These are phyloP conservation scores for Diatrype stigma DNA, from an alignment of 2,329 filamentous ascomycete genomes.

Conservation along the genomic window DNA sequence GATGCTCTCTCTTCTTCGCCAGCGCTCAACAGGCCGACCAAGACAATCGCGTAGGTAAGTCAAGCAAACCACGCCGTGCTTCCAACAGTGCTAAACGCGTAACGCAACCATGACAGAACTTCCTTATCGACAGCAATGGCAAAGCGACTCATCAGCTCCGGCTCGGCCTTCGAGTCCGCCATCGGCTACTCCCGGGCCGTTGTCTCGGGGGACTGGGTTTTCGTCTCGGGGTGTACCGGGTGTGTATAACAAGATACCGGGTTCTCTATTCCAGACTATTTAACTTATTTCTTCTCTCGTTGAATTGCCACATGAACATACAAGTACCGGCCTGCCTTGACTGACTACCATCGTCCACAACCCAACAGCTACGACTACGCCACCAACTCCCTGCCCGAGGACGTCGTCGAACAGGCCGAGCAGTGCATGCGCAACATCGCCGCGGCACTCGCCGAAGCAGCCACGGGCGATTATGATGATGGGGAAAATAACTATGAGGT, in stretches of 20 bases:
- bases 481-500: no score
- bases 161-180: constrained; percentile 47
- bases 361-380: constrained; percentile 50
- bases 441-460: constrained; percentile 40
- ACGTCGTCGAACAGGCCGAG: constrained; percentile 45
- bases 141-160: constrained; percentile 42
- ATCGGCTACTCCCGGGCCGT: constrained; percentile 55
- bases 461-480: no score
- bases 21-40: no score
- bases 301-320: no score
- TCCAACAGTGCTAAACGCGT: no score
- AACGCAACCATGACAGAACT: no score
- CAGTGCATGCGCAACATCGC: constrained; percentile 46
- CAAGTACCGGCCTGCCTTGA: no score
- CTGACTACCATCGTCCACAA: no score
- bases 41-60: no score
- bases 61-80: no score
- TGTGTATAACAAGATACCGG: constrained; percentile 14
- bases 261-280: background rate
- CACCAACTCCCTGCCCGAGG: constrained; percentile 39
- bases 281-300: background rate
- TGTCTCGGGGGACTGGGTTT: constrained; percentile 45
- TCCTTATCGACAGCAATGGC: constrained; percentile 18
- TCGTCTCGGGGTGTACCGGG: constrained; percentile 54
- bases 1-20: no score